Percentiles rank a stretch among this genome's conserved stretches.
These are phyloP conservation scores for Capsicum chinense DNA, from an alignment of 257 asterid species.

Conservation along the genomic window DNA sequence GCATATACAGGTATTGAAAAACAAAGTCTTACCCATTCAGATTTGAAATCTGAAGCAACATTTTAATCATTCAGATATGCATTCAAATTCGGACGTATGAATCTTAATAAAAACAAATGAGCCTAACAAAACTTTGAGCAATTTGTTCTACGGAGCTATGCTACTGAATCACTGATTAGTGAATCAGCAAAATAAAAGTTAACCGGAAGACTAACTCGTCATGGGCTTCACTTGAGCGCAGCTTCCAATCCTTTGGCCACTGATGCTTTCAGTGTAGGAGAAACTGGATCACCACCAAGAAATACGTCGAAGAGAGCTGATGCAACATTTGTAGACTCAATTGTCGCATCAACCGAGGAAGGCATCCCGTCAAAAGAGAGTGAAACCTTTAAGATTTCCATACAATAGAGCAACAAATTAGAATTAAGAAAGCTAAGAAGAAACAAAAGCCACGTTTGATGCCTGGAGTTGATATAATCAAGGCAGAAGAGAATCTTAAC, in stretches of 20 bases:
- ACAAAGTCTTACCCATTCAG: too few species aligned
- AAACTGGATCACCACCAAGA: conserved; percentile 81
- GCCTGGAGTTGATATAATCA: not conserved
- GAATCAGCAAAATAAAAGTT: conserved; percentile 27
- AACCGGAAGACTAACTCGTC: conserved; percentile 17
- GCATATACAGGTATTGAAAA: too few species aligned
- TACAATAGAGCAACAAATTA: not conserved
- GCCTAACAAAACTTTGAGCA: conserved; percentile 22
- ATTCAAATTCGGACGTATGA: too few species aligned
- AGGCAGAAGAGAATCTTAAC: not conserved
- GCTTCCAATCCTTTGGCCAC: conserved; percentile 63
- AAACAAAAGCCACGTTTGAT: not conserved
- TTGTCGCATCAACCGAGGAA: conserved; percentile 69
- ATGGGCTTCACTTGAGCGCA: conserved; percentile 49
- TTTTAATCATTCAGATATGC: too few species aligned
- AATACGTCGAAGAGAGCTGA: conserved; percentile 83
- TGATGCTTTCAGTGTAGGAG: conserved; percentile 82
- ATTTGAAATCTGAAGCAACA: too few species aligned
- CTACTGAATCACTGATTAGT: not conserved
- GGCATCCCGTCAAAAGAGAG: conserved; percentile 70
- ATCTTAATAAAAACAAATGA: too few species aligned
- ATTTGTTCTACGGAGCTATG: not conserved
- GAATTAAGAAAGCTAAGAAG: conserved; percentile 26
- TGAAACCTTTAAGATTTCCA: conserved; percentile 55
- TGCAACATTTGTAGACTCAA: conserved; percentile 70